Conservation (phyloP, 345 rosid genomes). For the Eucalyptus decipiens region DNA sequence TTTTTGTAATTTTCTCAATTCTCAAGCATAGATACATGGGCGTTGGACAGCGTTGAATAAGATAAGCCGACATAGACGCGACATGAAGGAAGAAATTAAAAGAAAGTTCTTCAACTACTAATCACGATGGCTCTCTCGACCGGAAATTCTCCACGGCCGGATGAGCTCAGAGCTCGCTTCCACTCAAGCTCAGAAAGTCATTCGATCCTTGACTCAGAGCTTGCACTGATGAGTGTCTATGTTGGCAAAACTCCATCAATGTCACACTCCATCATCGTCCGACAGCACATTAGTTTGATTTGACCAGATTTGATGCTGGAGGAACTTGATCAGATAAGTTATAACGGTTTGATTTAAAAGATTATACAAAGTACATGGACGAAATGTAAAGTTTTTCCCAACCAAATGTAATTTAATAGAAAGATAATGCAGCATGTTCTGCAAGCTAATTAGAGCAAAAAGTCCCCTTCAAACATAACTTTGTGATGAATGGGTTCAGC, state of each 20-base stretch:
- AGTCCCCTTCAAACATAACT: background rate
- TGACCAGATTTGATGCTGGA: background rate
- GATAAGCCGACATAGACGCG: too few species aligned
- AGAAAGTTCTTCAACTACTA: background rate
- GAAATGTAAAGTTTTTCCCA: background rate
- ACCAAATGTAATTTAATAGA: background rate
- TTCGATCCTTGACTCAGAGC: background rate
- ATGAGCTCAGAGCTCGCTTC: background rate
- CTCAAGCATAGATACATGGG: too few species aligned
- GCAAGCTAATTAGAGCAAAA: background rate
- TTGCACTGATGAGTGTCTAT: background rate
- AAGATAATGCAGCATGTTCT: background rate
- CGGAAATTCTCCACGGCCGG: background rate
- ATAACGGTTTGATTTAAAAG: accelerated
- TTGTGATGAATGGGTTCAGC: background rate
- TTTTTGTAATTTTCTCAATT: too few species aligned
- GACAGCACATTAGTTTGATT: background rate
- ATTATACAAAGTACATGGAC: background rate
- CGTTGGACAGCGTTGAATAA: too few species aligned
- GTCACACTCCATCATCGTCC: background rate
- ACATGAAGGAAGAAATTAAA: background rate
- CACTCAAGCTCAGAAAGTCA: background rate
- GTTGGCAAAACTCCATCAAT: background rate
- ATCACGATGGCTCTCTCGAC: background rate
- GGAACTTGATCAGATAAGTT: background rate